Evolutionary conservation across 495 filamentous ascomycete species (phyloP).

Genomic region (Trichoderma reesei): DNA sequence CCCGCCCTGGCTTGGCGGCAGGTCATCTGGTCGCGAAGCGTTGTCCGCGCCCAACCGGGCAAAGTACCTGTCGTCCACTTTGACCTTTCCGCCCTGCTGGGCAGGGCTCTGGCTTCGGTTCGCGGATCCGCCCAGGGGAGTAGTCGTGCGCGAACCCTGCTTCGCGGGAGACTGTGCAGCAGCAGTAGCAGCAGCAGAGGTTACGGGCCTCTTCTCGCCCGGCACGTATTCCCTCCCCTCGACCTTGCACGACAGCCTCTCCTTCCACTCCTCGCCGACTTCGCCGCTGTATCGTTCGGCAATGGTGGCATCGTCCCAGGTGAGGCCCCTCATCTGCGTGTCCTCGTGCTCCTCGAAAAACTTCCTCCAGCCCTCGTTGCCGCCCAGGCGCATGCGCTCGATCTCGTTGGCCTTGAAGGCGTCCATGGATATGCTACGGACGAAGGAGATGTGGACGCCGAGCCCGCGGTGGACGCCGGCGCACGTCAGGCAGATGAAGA

Average conservation of each 20-base stretch:
- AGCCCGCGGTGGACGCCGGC: constrained; percentile 90
- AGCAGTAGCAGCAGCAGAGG: not conserved
- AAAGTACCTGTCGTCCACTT: constrained; percentile 81
- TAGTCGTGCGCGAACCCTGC: constrained; percentile 26
- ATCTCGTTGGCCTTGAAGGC: constrained; percentile 85
- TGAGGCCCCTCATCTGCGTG: constrained; percentile 47
- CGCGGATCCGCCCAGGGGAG: constrained; percentile 52
- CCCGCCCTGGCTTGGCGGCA: constrained; percentile 82
- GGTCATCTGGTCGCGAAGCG: constrained; percentile 55
- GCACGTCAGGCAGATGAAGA: constrained; percentile 96
- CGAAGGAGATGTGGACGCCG: constrained; percentile 96
- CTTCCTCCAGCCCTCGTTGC: constrained; percentile 72
- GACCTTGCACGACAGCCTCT: constrained; percentile 73
- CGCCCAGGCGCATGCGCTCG: constrained; percentile 74
- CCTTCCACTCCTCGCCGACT: constrained; percentile 92
- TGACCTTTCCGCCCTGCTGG: constrained; percentile 44
- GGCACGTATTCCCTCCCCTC: constrained; percentile 75
- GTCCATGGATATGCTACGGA: constrained; percentile 94
- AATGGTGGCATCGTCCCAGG: constrained; percentile 71
- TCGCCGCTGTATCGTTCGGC: constrained; percentile 78
- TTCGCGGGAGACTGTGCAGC: constrained; percentile 21
- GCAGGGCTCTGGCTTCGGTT: constrained; percentile 55
- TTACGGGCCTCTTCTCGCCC: constrained; percentile 39
- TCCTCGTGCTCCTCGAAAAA: constrained; percentile 70
- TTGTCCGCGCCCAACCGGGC: constrained; percentile 73